These are phyloP conservation scores for Astrothelium macrocarpum DNA, from an alignment of 495 filamentous ascomycete species.

Conservation along the genomic window DNA sequence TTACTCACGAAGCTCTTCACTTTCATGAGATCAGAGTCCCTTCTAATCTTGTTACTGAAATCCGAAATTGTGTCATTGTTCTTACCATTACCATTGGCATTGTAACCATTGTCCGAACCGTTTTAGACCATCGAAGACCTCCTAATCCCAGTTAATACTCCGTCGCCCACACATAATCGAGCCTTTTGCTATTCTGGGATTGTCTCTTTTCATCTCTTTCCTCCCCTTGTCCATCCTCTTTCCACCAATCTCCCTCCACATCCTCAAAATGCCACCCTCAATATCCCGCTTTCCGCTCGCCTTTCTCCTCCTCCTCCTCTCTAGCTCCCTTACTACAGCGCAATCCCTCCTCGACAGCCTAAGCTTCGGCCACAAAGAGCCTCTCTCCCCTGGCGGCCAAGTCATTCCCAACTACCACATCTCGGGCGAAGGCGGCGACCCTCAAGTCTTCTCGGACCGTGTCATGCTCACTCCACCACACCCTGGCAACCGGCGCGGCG, in stretches of 20 bases:
- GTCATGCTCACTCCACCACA: conserved; percentile 81
- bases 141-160: neutral
- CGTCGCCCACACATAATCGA: neutral
- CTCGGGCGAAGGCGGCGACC: conserved; percentile 58
- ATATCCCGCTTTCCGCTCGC: neutral
- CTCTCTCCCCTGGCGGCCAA: conserved; percentile 47
- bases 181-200: neutral
- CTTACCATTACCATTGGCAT: conserved; percentile 51
- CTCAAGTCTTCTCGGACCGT: conserved; percentile 79
- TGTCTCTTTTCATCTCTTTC: neutral
- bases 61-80: conserved; percentile 61
- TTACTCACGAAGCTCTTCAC: conserved; percentile 2
- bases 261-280: neutral
- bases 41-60: conserved; percentile 15
- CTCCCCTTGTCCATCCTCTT: neutral
- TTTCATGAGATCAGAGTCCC: conserved; percentile 5
- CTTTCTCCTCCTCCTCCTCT: conserved; percentile 10
- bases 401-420: conserved; percentile 57
- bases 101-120: conserved; percentile 8
- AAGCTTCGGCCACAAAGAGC: conserved; percentile 66
- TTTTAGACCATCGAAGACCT: neutral
- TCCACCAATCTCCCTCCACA: neutral
- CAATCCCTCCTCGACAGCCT: conserved; percentile 55
- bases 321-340: conserved; percentile 43
- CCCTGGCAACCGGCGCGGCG: conserved; percentile 77